A percentile compares a stretch with the other conserved stretches of the same genome.
Evolutionary conservation across 352 stramenopile genomes (phyloP).

Genomic region (Phytophthora fragariaefolia): DNA sequence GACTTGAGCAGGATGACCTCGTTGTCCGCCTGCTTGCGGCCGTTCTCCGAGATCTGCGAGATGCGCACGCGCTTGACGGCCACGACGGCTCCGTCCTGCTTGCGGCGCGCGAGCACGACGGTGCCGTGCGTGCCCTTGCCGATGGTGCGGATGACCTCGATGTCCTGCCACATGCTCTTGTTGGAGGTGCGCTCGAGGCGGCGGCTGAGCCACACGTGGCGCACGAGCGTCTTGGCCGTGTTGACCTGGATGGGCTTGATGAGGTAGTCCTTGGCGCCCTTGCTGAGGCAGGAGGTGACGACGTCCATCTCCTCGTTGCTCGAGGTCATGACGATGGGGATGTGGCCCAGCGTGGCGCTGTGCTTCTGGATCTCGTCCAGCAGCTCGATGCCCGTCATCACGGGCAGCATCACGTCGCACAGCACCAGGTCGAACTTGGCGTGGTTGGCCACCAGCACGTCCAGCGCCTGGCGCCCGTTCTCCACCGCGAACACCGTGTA

Average conservation of each 20-base stretch:
- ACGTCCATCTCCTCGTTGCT: conserved; percentile 93
- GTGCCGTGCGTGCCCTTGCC: conserved; percentile 88
- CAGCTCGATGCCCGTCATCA: conserved; percentile 90
- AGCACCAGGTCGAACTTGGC: conserved; percentile 88
- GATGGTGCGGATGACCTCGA: conserved; percentile 88
- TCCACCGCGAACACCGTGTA: conserved; percentile 88
- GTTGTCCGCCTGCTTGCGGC: conserved; percentile 88
- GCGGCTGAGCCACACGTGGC: conserved; percentile 87
- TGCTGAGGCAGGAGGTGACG: conserved; percentile 88
- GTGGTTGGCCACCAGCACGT: conserved; percentile 72
- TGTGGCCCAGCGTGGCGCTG: conserved; percentile 68
- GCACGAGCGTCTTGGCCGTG: conserved; percentile 90
- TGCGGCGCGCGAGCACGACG: conserved; percentile 78
- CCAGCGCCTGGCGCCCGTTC: conserved; percentile 79
- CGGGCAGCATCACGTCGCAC: conserved; percentile 91
- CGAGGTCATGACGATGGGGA: conserved; percentile 91
- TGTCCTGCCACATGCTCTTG: conserved; percentile 84
- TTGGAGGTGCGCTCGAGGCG: conserved; percentile 67
- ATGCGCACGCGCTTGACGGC: conserved; percentile 86
- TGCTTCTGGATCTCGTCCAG: conserved; percentile 86
- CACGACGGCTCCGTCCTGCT: conserved; percentile 81
- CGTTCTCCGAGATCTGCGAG: conserved; percentile 83
- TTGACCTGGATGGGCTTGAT: conserved; percentile 93
- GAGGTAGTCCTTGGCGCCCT: conserved; percentile 90
- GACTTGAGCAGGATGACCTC: conserved; percentile 91